Base-by-base conservation (phyloP, 495 filamentous ascomycete species). In the Parmelia sp. region DNA sequence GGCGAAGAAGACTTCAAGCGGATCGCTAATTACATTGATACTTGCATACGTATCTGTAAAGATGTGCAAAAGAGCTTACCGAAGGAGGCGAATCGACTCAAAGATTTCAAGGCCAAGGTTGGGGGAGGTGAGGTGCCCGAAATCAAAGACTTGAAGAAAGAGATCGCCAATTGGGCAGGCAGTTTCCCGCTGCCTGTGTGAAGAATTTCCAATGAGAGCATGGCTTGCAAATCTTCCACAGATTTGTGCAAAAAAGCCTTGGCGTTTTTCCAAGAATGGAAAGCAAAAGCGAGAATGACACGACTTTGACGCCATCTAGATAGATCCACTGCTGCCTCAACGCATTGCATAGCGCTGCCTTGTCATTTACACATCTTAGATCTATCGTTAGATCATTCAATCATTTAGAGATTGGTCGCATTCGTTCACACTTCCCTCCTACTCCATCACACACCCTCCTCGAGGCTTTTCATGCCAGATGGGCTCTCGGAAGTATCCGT, bases 101-200 rank as follows among this genome's bases (percentile, higher is more conserved):
- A 97, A 86, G 95, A 98, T 82, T 98, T 98, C 88, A 93, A 92
- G 81, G 86, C 88, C 71, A 92, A 90, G 83, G 89, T 96, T 61
- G 83, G 89, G 60, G 79, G 80, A 64, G 91, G 90, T 58, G 84
- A 87, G 69, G 83, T 96, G 51, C 72, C 83, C 57, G 89, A 90
- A 80, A 89, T 98, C 75, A 82, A 84, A 66, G 84, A 83, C 66
- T 82, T 97, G 72, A 88, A 85, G 82, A 88, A 90, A 83, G 93
- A 97, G 84, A 88, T 98, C 72, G 79, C 89, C 53, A 77, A 76
- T 53, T 98, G 95, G 95, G 90, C 90, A 74, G 82, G 83, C 74
- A 86, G 86, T 59, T 97, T 96, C 90, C 94, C 94, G 70, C 86
- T 98, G 53, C 94, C 94, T 60, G 88, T 97, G 63, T 82, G 78